Evolutionary conservation across 345 rosid genomes (phyloP).

Genomic region (Firmiana major): DNA sequence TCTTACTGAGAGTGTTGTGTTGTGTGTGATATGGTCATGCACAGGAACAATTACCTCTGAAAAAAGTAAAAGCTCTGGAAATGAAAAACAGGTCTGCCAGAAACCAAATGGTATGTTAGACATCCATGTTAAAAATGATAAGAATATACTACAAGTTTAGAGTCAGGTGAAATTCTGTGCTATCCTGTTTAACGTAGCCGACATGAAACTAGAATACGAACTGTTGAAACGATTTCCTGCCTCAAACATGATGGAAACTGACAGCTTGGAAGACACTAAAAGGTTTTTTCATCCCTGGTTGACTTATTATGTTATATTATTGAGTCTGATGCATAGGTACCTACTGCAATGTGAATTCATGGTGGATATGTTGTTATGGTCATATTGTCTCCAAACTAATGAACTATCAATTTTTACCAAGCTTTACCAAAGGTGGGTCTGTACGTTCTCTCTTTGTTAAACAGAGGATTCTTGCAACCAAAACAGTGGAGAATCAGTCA

Average conservation of each 20-base stretch:
- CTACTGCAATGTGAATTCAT: slow-evolving; percentile 7
- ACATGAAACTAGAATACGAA: slow-evolving; percentile 31
- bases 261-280: slow-evolving; percentile 20
- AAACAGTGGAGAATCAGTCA: slow-evolving; percentile 20
- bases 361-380: slow-evolving; percentile 20
- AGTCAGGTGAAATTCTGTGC: slow-evolving; percentile 23
- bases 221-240: slow-evolving; percentile 15
- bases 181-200: slow-evolving; percentile 18
- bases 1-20: neutral
- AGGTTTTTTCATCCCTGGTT: slow-evolving; percentile 25
- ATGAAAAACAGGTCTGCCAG: slow-evolving; percentile 1
- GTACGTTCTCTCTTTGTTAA: neutral
- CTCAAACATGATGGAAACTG: slow-evolving; percentile 23
- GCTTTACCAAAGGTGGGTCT: slow-evolving; percentile 23
- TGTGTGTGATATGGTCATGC: neutral
- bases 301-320: slow-evolving; percentile 24
- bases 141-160: slow-evolving; percentile 5
- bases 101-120: slow-evolving; percentile 20
- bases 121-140: neutral
- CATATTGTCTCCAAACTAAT: slow-evolving; percentile 9
- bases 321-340: slow-evolving; percentile 7
- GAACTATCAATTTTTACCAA: neutral
- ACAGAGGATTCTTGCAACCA: slow-evolving; percentile 13
- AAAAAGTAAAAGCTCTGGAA: slow-evolving; percentile 3
- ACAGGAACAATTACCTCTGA: neutral